Evolutionary conservation across 108 stramenopile species (phyloP), one percentile per base, ranked within the genome.

Genomic region (Stephanodiscus minutulus): DNA sequence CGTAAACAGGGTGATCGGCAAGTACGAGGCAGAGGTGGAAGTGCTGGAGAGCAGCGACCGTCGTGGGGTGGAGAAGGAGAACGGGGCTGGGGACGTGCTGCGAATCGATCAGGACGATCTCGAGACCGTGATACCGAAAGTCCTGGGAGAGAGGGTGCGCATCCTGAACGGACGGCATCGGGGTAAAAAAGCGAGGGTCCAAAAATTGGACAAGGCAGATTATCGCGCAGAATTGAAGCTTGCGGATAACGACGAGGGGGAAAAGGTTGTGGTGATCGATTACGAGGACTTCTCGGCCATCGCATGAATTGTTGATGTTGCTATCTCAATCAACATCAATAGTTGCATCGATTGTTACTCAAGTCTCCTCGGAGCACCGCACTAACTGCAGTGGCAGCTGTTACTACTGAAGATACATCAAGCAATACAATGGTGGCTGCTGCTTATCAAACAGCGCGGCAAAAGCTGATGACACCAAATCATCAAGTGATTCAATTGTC

Each of bases 111-210:
- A 96, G 69, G 84, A 93, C 50, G 87, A 94, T 76, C 83, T 96
- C 66, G 93, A 94, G 73, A 96, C 96, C 0, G 96, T 96, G 6
- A 70, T 96, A 48, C 91, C 91, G 1, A 89, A 89, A 47, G 69
- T 81, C 24, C 8, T 50, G 12, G 87, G 85, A 25, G 76, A 83
- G 27, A 81, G 83, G 49, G 96, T 96, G 2, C 68, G 83, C 28
- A 87, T 96, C 24, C 41, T 96, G 7, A 87, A 84, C 72, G 96
- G 96, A 15, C 62, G 65, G 31, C 79, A 81, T 28, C 71, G 91
- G 25, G 93, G 93, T 12, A 65, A 74, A 64, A 79, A 76, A 73
- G 96, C 91, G 13, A 74, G 25, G 44, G 74, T 96, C 17, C 58
- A 59, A 27, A 52, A 59, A 27, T 64, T 88, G 61, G 82, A 87